Base-by-base conservation (phyloP, 176 grass and related monocot species). In the Triticum urartu region DNA sequence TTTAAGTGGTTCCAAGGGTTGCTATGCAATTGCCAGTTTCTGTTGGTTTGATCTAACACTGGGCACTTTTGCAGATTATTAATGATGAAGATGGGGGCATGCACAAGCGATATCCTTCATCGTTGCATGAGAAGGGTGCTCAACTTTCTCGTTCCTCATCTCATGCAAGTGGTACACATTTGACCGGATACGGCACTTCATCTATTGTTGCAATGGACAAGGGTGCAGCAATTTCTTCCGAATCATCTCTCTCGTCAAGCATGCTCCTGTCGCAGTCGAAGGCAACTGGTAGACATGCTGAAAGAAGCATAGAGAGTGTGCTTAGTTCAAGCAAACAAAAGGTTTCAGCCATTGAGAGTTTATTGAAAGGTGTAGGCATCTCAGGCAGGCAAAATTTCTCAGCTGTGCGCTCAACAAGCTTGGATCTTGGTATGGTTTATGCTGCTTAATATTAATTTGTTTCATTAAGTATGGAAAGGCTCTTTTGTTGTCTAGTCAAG, bases 141-240 rank as follows among this genome's bases (percentile, higher is more conserved):
- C 93, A 91, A 72, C 87, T 88, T 78, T 87, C 87, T 87, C 91
- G 78, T 81, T 50, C 78, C 39, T 86, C 87, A 81, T 92, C 93
- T 82, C 88, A 93, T 88, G 40, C 84, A 75, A 68, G 64, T 82
- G 89, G 45, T 87, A 88, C 84, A 65, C 83, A 90, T 79, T 39
- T 91, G 62, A 74, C 90, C 60, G 94, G 94, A 79, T 93, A 93
- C 47, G 77, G 65, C 59, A 95, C 91, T 67, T 91, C 95, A 76
- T 86, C 95, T 72, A 93, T 98, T 88, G 91, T 98, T 65, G 95
- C 95, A 56, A 95, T 98, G 92, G 89, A 98, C 77, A 98, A 90
- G 80, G 79, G 79, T 88, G 91, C 87, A 64, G 83, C 85, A 64
- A 73, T 83, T 84, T 86, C 92, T 88, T 88, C 85, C 36, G 89